Evolutionary conservation across 2,329 filamentous ascomycete genomes (phyloP).

Genomic region (Neonectria ditissima): DNA sequence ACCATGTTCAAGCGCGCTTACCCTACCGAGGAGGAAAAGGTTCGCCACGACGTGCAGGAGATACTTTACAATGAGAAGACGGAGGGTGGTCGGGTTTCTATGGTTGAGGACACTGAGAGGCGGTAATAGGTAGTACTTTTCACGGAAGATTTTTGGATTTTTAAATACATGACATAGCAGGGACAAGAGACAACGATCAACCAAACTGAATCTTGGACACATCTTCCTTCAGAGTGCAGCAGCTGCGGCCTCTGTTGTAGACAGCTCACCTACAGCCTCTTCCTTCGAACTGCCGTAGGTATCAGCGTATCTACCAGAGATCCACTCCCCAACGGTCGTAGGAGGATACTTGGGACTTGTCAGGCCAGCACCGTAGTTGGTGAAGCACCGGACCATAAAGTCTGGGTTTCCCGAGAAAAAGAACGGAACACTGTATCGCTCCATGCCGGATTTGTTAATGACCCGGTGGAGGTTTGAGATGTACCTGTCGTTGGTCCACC

Average conservation of each 20-base stretch:
- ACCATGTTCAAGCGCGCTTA: conserved; percentile 25
- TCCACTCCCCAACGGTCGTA: no score
- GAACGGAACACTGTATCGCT: conserved; percentile 59
- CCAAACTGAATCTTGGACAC: not conserved
- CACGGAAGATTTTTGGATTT: no score
- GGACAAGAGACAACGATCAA: no score
- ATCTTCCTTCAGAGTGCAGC: not conserved
- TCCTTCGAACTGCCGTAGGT: no score
- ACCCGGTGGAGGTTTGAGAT: conserved; percentile 63
- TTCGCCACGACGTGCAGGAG: conserved; percentile 21
- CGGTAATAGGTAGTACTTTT: no score
- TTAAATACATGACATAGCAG: not conserved
- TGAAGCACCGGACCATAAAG: no score
- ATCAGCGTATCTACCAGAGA: no score
- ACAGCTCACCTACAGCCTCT: no score
- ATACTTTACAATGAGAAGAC: conserved; percentile 10
- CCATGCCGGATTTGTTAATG: conserved; percentile 53
- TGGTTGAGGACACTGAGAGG: conserved; percentile 12
- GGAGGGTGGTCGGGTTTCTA: not conserved
- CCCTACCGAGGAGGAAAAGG: conserved; percentile 22
- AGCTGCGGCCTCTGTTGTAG: not conserved
- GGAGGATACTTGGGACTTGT: no score
- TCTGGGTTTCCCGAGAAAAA: conserved; percentile 50
- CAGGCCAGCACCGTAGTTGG: no score
- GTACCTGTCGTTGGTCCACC: conserved; percentile 63